A percentile compares a stretch with the other conserved stretches of the same genome.
phyloP scores from a whole-genome alignment of 257 asterid species.

The Cordia subcordata region DNA sequence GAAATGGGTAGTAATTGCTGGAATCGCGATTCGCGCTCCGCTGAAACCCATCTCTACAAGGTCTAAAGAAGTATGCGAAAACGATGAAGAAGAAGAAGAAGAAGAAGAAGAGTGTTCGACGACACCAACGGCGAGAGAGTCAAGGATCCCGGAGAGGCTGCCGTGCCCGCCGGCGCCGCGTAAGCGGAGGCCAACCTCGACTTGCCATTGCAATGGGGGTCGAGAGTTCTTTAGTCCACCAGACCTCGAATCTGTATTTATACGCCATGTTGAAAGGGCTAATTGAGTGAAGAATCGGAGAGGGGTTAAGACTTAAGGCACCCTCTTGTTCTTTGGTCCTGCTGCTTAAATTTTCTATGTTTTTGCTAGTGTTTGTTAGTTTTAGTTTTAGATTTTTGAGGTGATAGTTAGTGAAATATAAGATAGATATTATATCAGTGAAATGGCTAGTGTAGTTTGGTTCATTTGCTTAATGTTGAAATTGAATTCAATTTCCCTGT shows the following conservation, averaged over 20 bases:
- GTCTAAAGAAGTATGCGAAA: constrained; percentile 17
- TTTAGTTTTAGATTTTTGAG: constrained; percentile 1
- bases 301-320: neutral
- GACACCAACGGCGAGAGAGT: constrained; percentile 74
- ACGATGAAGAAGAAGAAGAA: constrained; percentile 25
- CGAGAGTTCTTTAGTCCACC: constrained; percentile 73
- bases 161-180: constrained; percentile 84
- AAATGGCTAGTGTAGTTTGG: constrained; percentile 16
- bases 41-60: constrained; percentile 49
- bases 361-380: neutral
- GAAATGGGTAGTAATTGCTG: constrained; percentile 59
- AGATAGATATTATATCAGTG: constrained; percentile 18
- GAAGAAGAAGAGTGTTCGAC: constrained; percentile 36
- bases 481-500: neutral
- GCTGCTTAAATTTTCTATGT: neutral
- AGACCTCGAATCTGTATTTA: constrained; percentile 72
- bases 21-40: constrained; percentile 53
- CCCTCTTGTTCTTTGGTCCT: constrained; percentile 1
- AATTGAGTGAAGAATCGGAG: constrained; percentile 16
- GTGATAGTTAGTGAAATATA: constrained; percentile 7
- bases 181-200: constrained; percentile 61
- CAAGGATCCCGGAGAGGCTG: constrained; percentile 57
- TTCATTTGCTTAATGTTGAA: constrained; percentile 21
- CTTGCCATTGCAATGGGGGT: constrained; percentile 45
- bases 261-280: constrained; percentile 58